Percentiles rank a stretch among this genome's conserved stretches.
Evolutionary conservation across 1,139 yeast species (phyloP).

Genomic region (Pichia terricola): DNA sequence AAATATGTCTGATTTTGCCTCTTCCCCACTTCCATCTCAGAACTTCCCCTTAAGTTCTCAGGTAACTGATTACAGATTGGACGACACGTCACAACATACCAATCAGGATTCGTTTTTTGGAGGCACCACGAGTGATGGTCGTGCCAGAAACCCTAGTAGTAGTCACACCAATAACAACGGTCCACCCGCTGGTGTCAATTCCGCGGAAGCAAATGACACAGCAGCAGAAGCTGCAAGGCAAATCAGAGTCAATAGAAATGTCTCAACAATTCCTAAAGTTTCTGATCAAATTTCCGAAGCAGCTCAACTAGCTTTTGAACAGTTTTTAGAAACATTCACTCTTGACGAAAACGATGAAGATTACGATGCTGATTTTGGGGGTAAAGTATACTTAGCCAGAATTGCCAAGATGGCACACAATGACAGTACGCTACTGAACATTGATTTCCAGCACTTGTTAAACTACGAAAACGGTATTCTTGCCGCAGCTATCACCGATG

Average conservation of each 20-base stretch:
- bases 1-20: constrained; percentile 12
- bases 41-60: constrained; percentile 8
- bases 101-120: background rate
- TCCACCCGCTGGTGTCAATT: background rate
- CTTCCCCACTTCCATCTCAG: constrained; percentile 15
- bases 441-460: constrained; percentile 74
- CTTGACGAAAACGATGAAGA: constrained; percentile 30
- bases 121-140: background rate
- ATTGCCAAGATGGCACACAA: constrained; percentile 71
- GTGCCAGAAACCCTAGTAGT: constrained; percentile 2
- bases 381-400: constrained; percentile 66
- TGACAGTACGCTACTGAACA: constrained; percentile 71
- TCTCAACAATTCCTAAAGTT: constrained; percentile 73
- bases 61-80: constrained; percentile 13
- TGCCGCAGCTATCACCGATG: constrained; percentile 83
- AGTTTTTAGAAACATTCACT: constrained; percentile 60
- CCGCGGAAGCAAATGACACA: background rate
- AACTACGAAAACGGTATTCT: constrained; percentile 77
- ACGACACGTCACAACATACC: constrained; percentile 4
- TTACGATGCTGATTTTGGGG: constrained; percentile 36
- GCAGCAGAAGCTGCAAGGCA: constrained; percentile 18
- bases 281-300: constrained; percentile 89
- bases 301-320: constrained; percentile 84
- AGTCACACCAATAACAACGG: background rate
- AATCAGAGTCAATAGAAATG: constrained; percentile 35